phyloP scores from a whole-genome alignment of 2,329 filamentous ascomycete species.

The Sordariomycetes sp. region DNA sequence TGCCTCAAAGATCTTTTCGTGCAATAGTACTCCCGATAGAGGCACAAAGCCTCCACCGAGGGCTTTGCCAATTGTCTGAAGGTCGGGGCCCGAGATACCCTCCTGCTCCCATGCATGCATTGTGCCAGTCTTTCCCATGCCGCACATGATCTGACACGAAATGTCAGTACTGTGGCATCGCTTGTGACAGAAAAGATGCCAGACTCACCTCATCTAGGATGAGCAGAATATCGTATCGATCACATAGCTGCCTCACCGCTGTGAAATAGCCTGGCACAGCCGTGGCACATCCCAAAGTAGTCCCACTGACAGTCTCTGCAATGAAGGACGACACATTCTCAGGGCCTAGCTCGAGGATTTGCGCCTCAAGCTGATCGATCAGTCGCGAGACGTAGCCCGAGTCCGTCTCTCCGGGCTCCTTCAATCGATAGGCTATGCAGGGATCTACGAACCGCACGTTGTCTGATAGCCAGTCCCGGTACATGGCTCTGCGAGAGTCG shows the following conservation, averaged over 20 bases:
- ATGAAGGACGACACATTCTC: conserved; percentile 37
- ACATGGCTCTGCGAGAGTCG: conserved; percentile 14
- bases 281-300: conserved; percentile 41
- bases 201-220: conserved; percentile 51
- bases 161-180: too few species aligned
- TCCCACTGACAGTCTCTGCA: conserved; percentile 39
- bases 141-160: conserved; percentile 68
- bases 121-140: conserved; percentile 51
- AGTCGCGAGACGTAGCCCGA: conserved; percentile 29
- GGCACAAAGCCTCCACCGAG: conserved; percentile 47
- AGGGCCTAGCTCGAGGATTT: conserved; percentile 35
- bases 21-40: conserved; percentile 44
- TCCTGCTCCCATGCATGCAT: conserved; percentile 39
- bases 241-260: conserved; percentile 43
- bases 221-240: conserved; percentile 43
- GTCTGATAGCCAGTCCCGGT: conserved; percentile 13
- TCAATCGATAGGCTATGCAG: conserved; percentile 12
- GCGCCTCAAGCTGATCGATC: conserved; percentile 32
- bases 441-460: conserved; percentile 16
- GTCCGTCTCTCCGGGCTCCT: conserved; percentile 21
- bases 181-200: too few species aligned
- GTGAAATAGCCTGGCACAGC: conserved; percentile 42
- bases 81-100: conserved; percentile 31
- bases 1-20: conserved; percentile 35
- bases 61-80: conserved; percentile 50